Percentiles rank a stretch among this genome's conserved stretches.
Evolutionary conservation across 371 early-diverging fungal species (phyloP).

Genomic region (Batrachochytrium dendrobatidis): DNA sequence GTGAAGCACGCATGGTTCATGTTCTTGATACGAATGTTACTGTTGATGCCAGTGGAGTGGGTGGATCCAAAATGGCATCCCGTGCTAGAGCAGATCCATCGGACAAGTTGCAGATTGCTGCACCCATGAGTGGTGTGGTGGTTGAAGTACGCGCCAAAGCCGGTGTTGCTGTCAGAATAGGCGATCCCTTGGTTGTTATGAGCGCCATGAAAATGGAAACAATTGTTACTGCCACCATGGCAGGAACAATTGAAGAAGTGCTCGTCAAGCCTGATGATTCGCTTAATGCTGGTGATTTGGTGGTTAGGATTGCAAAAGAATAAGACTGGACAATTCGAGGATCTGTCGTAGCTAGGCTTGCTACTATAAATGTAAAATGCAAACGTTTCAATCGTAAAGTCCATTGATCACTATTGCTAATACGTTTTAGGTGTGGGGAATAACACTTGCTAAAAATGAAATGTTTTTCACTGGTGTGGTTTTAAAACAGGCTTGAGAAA

Average conservation of each 20-base stretch:
- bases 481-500: too few relatives aligned
- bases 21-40: constrained; percentile 32
- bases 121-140: constrained; percentile 93
- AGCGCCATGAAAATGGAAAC: constrained; percentile 98
- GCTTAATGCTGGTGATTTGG: constrained; percentile 71
- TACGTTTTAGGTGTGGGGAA: too few relatives aligned
- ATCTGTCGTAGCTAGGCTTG: too few relatives aligned
- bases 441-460: too few relatives aligned
- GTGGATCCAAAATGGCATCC: constrained; percentile 29
- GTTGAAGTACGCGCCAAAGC: constrained; percentile 78
- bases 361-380: too few relatives aligned
- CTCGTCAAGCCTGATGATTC: constrained; percentile 68
- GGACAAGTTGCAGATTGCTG: constrained; percentile 78
- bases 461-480: too few relatives aligned
- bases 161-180: constrained; percentile 75
- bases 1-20: constrained; percentile 81
- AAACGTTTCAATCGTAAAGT: too few relatives aligned
- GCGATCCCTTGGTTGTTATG: constrained; percentile 82
- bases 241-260: constrained; percentile 66
- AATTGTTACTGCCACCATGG: constrained; percentile 72
- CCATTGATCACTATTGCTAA: too few relatives aligned
- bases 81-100: constrained; percentile 72
- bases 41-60: constrained; percentile 44
- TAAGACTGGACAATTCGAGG: too few relatives aligned
- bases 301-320: constrained; percentile 32